A percentile compares a stretch with the other conserved stretches of the same genome.
These are phyloP conservation scores for Cladosporium sp. DNA, from an alignment of 2,329 filamentous ascomycete species.

Conservation along the genomic window DNA sequence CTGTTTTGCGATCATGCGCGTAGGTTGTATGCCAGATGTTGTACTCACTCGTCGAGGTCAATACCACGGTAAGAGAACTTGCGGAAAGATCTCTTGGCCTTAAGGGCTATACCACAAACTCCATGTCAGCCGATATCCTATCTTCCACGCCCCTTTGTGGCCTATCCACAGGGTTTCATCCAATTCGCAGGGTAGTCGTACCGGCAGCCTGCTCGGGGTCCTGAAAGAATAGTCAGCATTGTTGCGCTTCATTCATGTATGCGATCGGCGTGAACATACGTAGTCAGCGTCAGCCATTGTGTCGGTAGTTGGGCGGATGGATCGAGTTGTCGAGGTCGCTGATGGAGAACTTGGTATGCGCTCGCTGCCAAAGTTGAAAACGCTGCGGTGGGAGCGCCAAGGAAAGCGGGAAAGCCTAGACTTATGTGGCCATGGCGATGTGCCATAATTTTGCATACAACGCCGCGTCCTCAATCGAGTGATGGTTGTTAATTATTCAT, in stretches of 20 bases:
- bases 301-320: constrained; percentile 3
- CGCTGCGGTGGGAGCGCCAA: no score
- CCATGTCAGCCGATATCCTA: constrained; percentile 34
- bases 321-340: constrained; percentile 12
- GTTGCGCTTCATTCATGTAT: neutral
- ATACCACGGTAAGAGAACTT: constrained; percentile 99
- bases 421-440: no score
- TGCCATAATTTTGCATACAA: no score
- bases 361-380: neutral
- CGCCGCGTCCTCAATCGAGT: no score
- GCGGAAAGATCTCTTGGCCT: constrained; percentile 99
- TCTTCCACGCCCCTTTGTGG: constrained; percentile 38
- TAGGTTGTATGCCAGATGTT: constrained; percentile 2
- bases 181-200: constrained; percentile 40
- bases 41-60: constrained; percentile 95
- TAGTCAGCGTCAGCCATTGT: constrained; percentile 82
- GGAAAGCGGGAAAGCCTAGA: no score
- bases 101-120: constrained; percentile 65
- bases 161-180: constrained; percentile 38
- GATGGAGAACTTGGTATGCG: neutral
- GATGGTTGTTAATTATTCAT: no score
- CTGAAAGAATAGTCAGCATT: constrained; percentile 46
- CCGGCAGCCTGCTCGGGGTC: constrained; percentile 94
- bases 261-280: constrained; percentile 55
- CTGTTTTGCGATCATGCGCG: neutral